These are phyloP conservation scores for Sclerotinia glacialis DNA, from an alignment of 2,329 filamentous ascomycete species.

Conservation along the genomic window DNA sequence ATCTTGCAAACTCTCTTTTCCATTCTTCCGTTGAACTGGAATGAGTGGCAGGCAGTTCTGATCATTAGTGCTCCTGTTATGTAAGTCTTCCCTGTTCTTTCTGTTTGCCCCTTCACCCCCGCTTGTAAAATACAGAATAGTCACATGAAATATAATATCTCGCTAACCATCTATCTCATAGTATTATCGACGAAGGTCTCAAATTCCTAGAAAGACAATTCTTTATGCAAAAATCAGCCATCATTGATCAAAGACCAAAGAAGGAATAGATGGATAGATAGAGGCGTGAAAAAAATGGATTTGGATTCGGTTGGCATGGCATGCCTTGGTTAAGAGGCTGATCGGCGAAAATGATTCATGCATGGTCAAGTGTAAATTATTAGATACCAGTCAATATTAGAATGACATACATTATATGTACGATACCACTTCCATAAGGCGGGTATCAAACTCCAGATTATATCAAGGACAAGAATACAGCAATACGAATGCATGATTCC, in stretches of 20 bases:
- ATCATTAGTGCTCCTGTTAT: conserved; percentile 88
- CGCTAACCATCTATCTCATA: conserved; percentile 35
- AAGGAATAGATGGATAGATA: conserved; percentile 33
- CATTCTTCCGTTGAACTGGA: conserved; percentile 80
- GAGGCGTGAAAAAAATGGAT: not conserved
- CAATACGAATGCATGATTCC: not conserved
- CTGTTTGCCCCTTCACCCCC: not conserved
- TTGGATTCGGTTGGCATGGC: not conserved
- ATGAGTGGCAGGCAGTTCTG: conserved; percentile 90
- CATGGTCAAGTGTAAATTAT: conserved; percentile 27
- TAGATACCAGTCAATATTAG: conserved; percentile 35
- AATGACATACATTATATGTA: conserved; percentile 27
- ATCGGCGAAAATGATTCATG: no score
- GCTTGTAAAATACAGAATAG: no score
- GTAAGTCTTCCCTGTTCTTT: conserved; percentile 52
- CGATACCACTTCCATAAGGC: not conserved
- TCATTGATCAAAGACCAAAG: conserved; percentile 35
- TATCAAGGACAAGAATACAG: not conserved
- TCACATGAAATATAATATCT: no score
- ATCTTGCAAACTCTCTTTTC: conserved; percentile 86
- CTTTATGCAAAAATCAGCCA: conserved; percentile 43
- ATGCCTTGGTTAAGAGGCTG: no score
- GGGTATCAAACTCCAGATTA: not conserved
- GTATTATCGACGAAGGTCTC: conserved; percentile 64
- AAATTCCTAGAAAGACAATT: conserved; percentile 60